Conservation (phyloP, 805 yeast genomes). For the Nematodospora valgi region DNA sequence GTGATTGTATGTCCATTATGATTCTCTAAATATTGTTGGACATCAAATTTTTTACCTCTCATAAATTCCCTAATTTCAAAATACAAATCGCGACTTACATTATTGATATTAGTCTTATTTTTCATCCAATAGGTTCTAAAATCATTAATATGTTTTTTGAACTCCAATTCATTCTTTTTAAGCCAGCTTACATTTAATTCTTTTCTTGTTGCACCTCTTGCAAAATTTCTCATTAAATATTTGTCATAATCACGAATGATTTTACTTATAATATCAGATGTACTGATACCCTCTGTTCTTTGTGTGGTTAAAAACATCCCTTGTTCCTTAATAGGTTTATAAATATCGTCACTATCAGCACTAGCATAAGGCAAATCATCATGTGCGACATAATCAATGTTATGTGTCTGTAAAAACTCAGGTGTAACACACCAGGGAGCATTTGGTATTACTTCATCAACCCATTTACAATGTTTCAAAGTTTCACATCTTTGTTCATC, state of each 20-base stretch:
- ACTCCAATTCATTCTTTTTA: slow-evolving; percentile 92
- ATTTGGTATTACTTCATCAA: slow-evolving; percentile 89
- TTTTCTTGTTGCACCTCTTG: slow-evolving; percentile 95
- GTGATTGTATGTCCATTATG: slow-evolving; percentile 8
- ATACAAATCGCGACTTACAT: slow-evolving; percentile 77
- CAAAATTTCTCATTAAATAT: slow-evolving; percentile 94
- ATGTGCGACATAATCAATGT: slow-evolving; percentile 95
- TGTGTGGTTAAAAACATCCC: slow-evolving; percentile 95
- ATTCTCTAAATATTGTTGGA: slow-evolving; percentile 23
- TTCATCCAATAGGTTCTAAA: slow-evolving; percentile 83
- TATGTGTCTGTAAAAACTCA: slow-evolving; percentile 72
- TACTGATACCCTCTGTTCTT: slow-evolving; percentile 93
- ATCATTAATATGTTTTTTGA: slow-evolving; percentile 84
- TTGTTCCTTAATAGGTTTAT: slow-evolving; percentile 82
- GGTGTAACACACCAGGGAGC: slow-evolving; percentile 96
- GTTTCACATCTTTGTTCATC: slow-evolving; percentile 90
- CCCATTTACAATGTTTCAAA: slow-evolving; percentile 94
- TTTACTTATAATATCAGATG: slow-evolving; percentile 93
- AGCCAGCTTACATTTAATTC: slow-evolving; percentile 97
- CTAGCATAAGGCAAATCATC: slow-evolving; percentile 95
- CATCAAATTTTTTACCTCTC: slow-evolving; percentile 42
- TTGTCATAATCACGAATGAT: slow-evolving; percentile 95
- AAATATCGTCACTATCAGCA: slow-evolving; percentile 86
- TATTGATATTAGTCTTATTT: slow-evolving; percentile 63
- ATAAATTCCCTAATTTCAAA: slow-evolving; percentile 79